Conservation (phyloP, 2,329 filamentous ascomycete species). For the Aspergillus ustus region DNA sequence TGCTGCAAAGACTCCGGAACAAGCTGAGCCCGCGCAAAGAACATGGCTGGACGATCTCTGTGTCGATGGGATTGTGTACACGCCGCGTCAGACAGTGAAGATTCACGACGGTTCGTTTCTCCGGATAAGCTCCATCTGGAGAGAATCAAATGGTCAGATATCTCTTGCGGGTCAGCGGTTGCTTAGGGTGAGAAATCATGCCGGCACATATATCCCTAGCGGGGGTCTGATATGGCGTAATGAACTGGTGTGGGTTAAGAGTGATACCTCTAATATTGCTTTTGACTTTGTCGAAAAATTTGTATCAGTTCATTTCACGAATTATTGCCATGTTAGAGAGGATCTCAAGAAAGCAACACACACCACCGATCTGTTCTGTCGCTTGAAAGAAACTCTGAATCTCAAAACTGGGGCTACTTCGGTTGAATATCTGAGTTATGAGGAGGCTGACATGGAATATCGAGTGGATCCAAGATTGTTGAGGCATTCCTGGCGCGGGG, state of each 20-base stretch:
- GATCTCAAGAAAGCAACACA: slow-evolving; percentile 35
- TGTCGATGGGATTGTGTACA: slow-evolving; percentile 30
- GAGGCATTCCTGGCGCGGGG: slow-evolving; percentile 39
- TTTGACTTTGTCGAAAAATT: slow-evolving; percentile 45
- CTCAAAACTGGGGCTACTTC: slow-evolving; percentile 25
- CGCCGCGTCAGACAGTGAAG: slow-evolving; percentile 40
- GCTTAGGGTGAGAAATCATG: slow-evolving; percentile 35
- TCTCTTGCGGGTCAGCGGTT: slow-evolving; percentile 47
- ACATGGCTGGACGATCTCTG: slow-evolving; percentile 23
- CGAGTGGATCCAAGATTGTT: slow-evolving; percentile 22
- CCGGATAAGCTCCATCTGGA: slow-evolving; percentile 43
- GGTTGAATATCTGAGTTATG: slow-evolving; percentile 34
- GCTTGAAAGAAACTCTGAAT: slow-evolving; percentile 34
- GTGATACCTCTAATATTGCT: slow-evolving; percentile 49
- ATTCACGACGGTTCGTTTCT: slow-evolving; percentile 47
- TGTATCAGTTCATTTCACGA: slow-evolving; percentile 59
- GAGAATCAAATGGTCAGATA: slow-evolving; percentile 27
- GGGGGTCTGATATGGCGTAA: slow-evolving; percentile 33
- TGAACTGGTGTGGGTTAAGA: slow-evolving; percentile 51
- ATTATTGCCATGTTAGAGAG: slow-evolving; percentile 41
- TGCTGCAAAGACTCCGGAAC: neutral
- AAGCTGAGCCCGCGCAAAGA: neutral
- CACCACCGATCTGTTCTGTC: slow-evolving; percentile 37
- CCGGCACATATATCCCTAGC: slow-evolving; percentile 38
- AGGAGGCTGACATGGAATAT: slow-evolving; percentile 36